Evolutionary conservation across 2,329 filamentous ascomycete species (phyloP), one percentile per base, ranked within the genome.

Genomic region (Curvularia lunata): DNA sequence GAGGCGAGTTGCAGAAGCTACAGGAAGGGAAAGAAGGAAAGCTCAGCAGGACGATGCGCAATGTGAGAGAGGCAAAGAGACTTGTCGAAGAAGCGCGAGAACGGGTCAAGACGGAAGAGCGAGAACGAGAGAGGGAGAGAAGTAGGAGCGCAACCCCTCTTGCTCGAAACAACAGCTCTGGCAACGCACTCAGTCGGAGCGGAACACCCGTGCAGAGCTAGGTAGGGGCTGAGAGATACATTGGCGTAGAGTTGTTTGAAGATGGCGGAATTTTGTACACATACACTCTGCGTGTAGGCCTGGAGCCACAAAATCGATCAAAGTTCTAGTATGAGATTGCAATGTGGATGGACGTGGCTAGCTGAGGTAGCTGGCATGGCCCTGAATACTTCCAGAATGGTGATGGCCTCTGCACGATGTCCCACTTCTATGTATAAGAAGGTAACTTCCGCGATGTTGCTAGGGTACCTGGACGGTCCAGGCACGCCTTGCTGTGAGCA

Each of bases 41-140:
- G 50, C 59, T 75, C 8, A 67, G 64, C 50, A 66, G 71, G 40
- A 71, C 70, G 1, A 67, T 73, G 65, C 66, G 72, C 25, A 71
- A 72, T 27, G 69, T 75, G 13, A 52, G 70, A 12, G 73, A 74
- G 49, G 67, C 67, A 21, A 75, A 74, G 65, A 59, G 72, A 19
- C 59, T 72, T 4, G 74, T 76, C 0, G 74, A 77, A 41, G 72
- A 77, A 27, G 74, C 74, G 13, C 53, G 72, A 18, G 72, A 73
- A 55, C 54, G 68, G 1, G 70, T 74, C 3, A 67, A 73, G 32
- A 67, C 69, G 9, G 72, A 75, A 27, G 71, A 74, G 50, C 56
- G 68, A 21, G 66, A 72, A 45, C 56, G 67, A 4, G 68, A 71
- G 23, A 48, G 63, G 27, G 66, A 69, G 45, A 59, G 68, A 19